phyloP scores from a whole-genome alignment of 2,329 filamentous ascomycete genomes.

The Plectosphaerella cucumerina region DNA sequence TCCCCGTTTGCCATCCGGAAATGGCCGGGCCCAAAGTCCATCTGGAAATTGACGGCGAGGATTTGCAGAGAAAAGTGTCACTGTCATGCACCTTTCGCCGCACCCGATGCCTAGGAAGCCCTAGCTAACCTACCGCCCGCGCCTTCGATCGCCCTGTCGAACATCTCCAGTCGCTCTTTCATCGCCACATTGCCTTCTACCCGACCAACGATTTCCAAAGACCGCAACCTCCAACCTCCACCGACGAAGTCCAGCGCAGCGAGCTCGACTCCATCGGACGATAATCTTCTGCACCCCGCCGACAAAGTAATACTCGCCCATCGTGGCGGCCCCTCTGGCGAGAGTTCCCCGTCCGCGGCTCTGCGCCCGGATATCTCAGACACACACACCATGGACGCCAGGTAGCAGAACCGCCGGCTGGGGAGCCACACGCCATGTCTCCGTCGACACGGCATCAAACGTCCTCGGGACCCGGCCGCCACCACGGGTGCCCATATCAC shows the following conservation, averaged over 20 bases:
- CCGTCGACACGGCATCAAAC: conserved; percentile 18
- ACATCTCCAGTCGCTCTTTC: no score
- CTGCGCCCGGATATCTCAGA: conserved; percentile 36
- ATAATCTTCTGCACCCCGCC: conserved; percentile 1
- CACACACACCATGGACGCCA: conserved; percentile 31
- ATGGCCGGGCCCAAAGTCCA: conserved; percentile 3
- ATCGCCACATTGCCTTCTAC: neutral
- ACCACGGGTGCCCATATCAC: conserved; percentile 4
- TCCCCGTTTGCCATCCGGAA: conserved; percentile 4
- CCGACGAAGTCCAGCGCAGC: conserved; percentile 1
- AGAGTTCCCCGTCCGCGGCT: conserved; percentile 35
- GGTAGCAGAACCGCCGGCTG: conserved; percentile 32
- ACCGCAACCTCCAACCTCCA: no score
- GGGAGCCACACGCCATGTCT: conserved; percentile 28
- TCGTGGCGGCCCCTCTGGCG: conserved; percentile 22
- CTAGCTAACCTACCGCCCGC: no score
- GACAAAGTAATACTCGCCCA: conserved; percentile 1
- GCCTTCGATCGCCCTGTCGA: neutral
- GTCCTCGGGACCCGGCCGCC: conserved; percentile 2
- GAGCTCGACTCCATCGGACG: conserved; percentile 1
- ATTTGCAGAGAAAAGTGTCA: conserved; percentile 4
- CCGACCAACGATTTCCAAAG: no score
- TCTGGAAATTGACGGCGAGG: neutral
- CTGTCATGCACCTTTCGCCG: conserved; percentile 6
- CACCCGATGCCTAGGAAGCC: neutral